Evolutionary conservation across 257 asterid genomes (phyloP), one percentile per base, ranked within the genome.

Genomic region (Sherardia arvensis): DNA sequence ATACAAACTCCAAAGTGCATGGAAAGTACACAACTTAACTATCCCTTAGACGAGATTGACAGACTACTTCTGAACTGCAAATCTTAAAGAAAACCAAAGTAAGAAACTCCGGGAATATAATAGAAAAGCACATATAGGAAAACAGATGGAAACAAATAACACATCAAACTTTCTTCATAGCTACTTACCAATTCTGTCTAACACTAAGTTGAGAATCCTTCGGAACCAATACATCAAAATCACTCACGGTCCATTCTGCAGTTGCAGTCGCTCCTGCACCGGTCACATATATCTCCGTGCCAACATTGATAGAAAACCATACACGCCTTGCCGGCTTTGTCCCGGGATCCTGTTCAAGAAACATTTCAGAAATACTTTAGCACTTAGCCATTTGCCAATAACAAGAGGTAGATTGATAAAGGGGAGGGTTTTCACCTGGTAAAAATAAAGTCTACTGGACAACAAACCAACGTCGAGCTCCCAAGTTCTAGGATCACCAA

Each of bases 231-330:
- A 90, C 84, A 59, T 90, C 90, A 69, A 90, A 90, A 76, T 90
- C 90, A 58, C 90, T 78, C 1, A 86, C 95, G 36, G 47, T 67
- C 97, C 97, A 90, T 69, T 90, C 90, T 59, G 97, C 88, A 33
- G 88, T 84, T 43, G 51, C 51, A 43, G 51, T 43, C 61, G 70
- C 80, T 45, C 90, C 88, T 15, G 59, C 40, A 48, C 80, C 73
- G 71, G 89, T 86, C 40, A 83, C 85, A 33, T 90, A 89, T 65
- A 89, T 85, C 71, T 89, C 95, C 23, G 97, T 75, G 51, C 97
- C 95, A 53, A 87, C 85, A 65, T 89, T 87, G 70, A 89, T 71
- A n/a, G 95, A 89, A 65, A 77, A 48, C 95, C 97, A 87, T 48
- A 78, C 74, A 4, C 91, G 84, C 66, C 32, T 84, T 40, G 97